A percentile compares a stretch with the other conserved stretches of the same genome.
These are phyloP conservation scores for Apiospora saccharicola DNA, from an alignment of 2,329 filamentous ascomycete species.

Conservation along the genomic window DNA sequence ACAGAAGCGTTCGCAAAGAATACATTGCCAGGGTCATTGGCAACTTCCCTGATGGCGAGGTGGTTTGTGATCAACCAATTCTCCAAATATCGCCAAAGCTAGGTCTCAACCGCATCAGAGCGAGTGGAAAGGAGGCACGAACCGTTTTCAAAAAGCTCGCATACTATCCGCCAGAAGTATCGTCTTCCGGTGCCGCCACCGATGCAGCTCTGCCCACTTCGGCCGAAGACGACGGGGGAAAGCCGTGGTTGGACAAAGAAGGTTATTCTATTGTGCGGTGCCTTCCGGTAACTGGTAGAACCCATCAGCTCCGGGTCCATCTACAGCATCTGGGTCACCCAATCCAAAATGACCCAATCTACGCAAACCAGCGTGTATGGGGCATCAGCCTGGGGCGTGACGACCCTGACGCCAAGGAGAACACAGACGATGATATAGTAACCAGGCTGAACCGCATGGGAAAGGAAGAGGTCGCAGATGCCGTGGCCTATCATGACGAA, in stretches of 20 bases:
- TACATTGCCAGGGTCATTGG: conserved; percentile 93
- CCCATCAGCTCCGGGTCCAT: conserved; percentile 94
- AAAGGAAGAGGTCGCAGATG: conserved; percentile 89
- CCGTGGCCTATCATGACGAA: conserved; percentile 91
- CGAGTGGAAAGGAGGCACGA: conserved; percentile 86
- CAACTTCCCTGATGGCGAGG: conserved; percentile 87
- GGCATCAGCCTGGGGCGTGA: conserved; percentile 77
- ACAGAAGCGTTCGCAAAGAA: conserved; percentile 88
- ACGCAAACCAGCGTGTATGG: conserved; percentile 93
- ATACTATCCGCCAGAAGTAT: conserved; percentile 67
- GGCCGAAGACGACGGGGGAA: conserved; percentile 37
- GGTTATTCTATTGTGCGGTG: conserved; percentile 97
- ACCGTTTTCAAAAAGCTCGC: conserved; percentile 92
- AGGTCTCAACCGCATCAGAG: conserved; percentile 91
- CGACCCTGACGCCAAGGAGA: conserved; percentile 69
- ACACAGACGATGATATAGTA: conserved; percentile 90
- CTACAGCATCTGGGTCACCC: conserved; percentile 94
- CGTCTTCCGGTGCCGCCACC: conserved; percentile 27
- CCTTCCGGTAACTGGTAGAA: conserved; percentile 89
- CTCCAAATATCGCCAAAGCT: conserved; percentile 94
- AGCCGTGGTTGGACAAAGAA: conserved; percentile 61
- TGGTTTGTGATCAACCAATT: conserved; percentile 93
- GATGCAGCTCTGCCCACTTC: conserved; percentile 23
- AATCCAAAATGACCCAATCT: conserved; percentile 97
- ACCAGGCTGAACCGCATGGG: conserved; percentile 87